Base-by-base conservation (phyloP, 164 flowering plant genomes). In the Chimonanthus salicifolius region DNA sequence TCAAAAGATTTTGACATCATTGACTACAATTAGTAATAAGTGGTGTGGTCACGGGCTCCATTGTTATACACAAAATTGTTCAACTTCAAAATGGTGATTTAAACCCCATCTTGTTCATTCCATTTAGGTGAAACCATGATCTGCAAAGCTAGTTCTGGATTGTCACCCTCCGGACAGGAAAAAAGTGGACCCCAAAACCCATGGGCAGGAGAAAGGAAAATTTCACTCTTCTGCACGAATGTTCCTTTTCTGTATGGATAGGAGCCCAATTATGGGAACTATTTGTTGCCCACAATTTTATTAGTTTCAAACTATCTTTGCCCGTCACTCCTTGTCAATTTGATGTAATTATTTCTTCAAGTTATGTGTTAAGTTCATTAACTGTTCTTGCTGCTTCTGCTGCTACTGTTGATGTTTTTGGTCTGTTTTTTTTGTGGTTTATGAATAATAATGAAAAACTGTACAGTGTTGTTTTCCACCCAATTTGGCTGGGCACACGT, bases 391-490 rank as follows among this genome's bases (percentile, higher is more conserved):
- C 60, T 54, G 60, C 60, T 20, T 20, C 21, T 20, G 21, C 21
- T 20, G 21, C 21, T 20, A 20, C 21, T 54, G 10, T 13, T 54
- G 11, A 13, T 51, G 9, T 51, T 4, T 9, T 51, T 51, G 21
- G 21, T 20, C 13, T 51, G 20, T 54, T 64, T 64, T 1, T n/a
- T 44, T 65, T 44, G 44, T 46, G 44, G 68, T 66, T 66, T 4
- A 48, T 15, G 44, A 33, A 7, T 62, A 62, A 62, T 10, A 62
- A 16, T 3, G 2, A 3, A 49, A 51, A 58, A 18, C 18, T 60
- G 48, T 47, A 58, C 87, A 94, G 98, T 92, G 97, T 75, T 94
- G 98, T 85, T 87, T 94, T 78, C 95, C 98, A 20, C 84, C 89
- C 62, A 86, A 85, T 78, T 82, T 91, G 54, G 70, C 83, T 15